Conservation (phyloP, 1,284 basidiomycete species). For the Apiotrichum gracile region DNA sequence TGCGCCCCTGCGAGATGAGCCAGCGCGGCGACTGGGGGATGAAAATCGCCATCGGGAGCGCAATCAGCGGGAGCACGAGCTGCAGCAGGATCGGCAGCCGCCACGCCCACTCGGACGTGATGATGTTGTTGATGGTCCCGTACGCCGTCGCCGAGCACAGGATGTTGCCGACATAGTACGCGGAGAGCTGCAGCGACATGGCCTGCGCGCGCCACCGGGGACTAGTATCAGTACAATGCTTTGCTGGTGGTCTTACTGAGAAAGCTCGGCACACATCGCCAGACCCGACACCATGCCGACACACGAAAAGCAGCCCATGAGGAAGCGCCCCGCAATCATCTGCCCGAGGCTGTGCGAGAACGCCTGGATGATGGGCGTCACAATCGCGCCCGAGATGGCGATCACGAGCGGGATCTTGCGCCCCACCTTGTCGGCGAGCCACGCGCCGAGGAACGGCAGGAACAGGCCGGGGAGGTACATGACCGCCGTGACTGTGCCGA, state of each 20-base stretch:
- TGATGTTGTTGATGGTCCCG: slow-evolving; percentile 1
- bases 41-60: slow-evolving; percentile 54
- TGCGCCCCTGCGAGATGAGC: slow-evolving; percentile 51
- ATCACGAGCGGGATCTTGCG: slow-evolving; percentile 10
- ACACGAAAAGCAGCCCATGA: slow-evolving; percentile 6
- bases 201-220: slow-evolving; percentile 7
- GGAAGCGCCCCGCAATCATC: slow-evolving; percentile 5
- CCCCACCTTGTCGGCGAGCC: slow-evolving; percentile 3
- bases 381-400: slow-evolving; percentile 3
- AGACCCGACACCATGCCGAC: slow-evolving; percentile 3
- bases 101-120: no score
- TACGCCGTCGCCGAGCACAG: slow-evolving; percentile 1
- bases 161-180: slow-evolving; percentile 9
- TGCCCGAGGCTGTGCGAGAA: slow-evolving; percentile 1
- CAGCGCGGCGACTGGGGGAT: slow-evolving; percentile 66
- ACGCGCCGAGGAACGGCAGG: slow-evolving; percentile 1
- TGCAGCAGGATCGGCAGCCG: slow-evolving; percentile 48
- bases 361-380: slow-evolving; percentile 9
- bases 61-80: slow-evolving; percentile 58
- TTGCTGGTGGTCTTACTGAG: not conserved
- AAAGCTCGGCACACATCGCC: slow-evolving; percentile 8
- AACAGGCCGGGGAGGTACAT: slow-evolving; percentile 5
- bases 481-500: slow-evolving; percentile 4
- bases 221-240: not conserved
- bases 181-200: slow-evolving; percentile 7